Conservation (phyloP, 805 yeast genomes). For the Kodamaea kakaduensis region DNA sequence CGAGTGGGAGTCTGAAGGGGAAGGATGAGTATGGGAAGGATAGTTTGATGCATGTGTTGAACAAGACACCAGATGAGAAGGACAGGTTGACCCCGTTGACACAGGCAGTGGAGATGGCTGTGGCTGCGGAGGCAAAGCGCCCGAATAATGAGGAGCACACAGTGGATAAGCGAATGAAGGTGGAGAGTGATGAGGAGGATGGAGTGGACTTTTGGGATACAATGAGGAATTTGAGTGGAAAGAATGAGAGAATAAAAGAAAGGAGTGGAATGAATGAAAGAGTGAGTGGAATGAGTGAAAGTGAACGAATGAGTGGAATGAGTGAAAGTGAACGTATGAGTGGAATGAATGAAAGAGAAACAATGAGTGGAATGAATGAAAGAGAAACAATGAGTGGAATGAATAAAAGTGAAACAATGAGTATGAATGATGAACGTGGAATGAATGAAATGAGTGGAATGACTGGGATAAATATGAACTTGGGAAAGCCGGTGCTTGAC, state of each 20-base stretch:
- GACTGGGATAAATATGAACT: too few species aligned
- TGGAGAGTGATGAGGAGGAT: conserved; percentile 37
- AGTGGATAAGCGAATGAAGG: conserved; percentile 6
- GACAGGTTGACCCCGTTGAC: conserved; percentile 32
- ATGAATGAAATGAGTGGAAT: too few species aligned
- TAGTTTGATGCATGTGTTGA: conserved; percentile 44
- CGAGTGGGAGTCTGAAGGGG: conserved; percentile 21
- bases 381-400: too few species aligned
- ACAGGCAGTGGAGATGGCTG: conserved; percentile 38
- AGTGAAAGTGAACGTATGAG: too few species aligned
- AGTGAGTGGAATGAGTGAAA: too few species aligned
- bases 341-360: too few species aligned
- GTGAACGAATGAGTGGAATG: too few species aligned
- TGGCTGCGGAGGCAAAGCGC: conserved; percentile 24
- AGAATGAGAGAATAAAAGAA: too few species aligned
- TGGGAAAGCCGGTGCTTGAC: background rate
- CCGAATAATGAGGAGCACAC: conserved; percentile 1
- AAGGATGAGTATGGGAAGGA: conserved; percentile 15
- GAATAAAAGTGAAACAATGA: too few species aligned
- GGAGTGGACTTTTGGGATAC: conserved; percentile 72
- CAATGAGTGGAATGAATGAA: too few species aligned
- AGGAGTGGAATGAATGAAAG: too few species aligned
- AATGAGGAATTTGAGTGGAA: conserved; percentile 54
- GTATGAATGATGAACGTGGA: too few species aligned
- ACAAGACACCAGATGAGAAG: conserved; percentile 17